Evolutionary conservation across 768 basidiomycete genomes (phyloP).

Genomic region (Porphyrellus cyaneotinctus): DNA sequence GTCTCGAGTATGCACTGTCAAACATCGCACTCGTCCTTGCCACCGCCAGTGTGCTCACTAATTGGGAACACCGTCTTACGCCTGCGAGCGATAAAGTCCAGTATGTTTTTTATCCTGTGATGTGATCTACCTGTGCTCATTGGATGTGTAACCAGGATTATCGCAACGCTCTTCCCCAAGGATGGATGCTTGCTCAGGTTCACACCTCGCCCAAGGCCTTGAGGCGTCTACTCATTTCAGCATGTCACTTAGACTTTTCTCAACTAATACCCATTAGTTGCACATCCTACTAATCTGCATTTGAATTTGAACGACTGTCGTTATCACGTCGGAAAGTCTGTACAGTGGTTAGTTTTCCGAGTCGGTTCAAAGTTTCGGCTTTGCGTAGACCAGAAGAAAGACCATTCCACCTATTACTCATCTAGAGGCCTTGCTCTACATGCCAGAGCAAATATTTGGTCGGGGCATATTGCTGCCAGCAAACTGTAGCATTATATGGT

Average conservation of each 20-base stretch:
- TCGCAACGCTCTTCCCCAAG: conserved; percentile 96
- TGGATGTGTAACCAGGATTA: conserved; percentile 53
- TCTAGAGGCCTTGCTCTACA: too few species aligned
- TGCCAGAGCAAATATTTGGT: too few species aligned
- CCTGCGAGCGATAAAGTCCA: conserved; percentile 74
- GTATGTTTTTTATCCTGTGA: conserved; percentile 42
- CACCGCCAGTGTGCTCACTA: conserved; percentile 71
- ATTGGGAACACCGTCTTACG: conserved; percentile 88
- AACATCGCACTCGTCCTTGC: conserved; percentile 86
- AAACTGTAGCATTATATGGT: too few species aligned
- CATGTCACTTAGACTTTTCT: neutral
- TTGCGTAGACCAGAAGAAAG: too few species aligned
- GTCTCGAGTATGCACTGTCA: conserved; percentile 87
- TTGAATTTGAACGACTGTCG: neutral
- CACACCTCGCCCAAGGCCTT: conserved; percentile 48
- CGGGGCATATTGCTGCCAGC: too few species aligned
- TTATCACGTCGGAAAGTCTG: too few species aligned
- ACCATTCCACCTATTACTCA: too few species aligned
- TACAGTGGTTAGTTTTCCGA: too few species aligned
- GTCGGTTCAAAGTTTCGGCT: too few species aligned
- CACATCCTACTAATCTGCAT: conserved; percentile 14
- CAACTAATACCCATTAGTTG: conserved; percentile 14
- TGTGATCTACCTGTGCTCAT: neutral
- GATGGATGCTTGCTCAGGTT: conserved; percentile 85
- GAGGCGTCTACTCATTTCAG: neutral